A percentile compares a stretch with the other conserved stretches of the same genome.
Evolutionary conservation across 768 basidiomycete species (phyloP).

Genomic region (Leccinum truebloodii): DNA sequence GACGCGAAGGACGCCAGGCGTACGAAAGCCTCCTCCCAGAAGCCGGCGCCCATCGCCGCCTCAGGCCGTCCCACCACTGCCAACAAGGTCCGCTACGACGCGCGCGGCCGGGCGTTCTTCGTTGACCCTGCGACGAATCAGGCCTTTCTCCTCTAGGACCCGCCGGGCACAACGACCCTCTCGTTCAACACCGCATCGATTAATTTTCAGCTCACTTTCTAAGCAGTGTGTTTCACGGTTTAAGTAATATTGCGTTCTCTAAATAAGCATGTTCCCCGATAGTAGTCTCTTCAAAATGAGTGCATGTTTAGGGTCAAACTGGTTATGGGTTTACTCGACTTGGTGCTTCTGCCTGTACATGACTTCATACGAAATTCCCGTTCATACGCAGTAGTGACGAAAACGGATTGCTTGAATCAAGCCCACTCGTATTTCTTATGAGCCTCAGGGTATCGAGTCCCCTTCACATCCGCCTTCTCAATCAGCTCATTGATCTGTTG

Average conservation of each 20-base stretch:
- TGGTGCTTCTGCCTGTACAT: neutral
- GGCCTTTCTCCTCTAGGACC: neutral
- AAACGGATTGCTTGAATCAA: neutral
- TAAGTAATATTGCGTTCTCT: no score
- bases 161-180: no score
- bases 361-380: neutral
- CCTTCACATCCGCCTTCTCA: slow-evolving; percentile 37
- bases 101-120: neutral
- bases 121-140: neutral
- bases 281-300: no score
- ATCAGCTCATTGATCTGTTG: slow-evolving; percentile 41
- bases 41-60: neutral
- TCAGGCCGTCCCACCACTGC: neutral
- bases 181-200: no score
- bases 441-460: slow-evolving; percentile 38
- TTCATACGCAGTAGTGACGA: neutral
- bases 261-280: no score
- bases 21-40: no score
- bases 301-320: neutral
- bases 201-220: no score
- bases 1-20: neutral
- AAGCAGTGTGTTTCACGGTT: no score
- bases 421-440: slow-evolving; percentile 34
- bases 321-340: neutral
- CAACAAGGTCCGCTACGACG: neutral